A percentile compares a stretch with the other conserved stretches of the same genome.
phyloP scores from a whole-genome alignment of 768 basidiomycete genomes.

The Hericium rajendrae region DNA sequence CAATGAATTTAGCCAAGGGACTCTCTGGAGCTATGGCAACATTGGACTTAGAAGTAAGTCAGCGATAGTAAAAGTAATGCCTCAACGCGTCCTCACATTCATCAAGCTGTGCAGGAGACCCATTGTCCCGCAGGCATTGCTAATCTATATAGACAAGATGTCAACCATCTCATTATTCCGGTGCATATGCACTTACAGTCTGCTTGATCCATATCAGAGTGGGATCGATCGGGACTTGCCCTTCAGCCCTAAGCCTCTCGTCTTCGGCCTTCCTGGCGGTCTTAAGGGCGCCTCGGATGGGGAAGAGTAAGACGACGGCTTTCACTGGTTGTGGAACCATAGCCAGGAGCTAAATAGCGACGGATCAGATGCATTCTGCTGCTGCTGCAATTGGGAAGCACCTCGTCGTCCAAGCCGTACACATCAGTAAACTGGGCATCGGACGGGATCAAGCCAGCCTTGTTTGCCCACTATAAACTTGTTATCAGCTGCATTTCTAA shows the following conservation, averaged over 20 bases:
- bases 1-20: conserved; percentile 58
- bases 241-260: conserved; percentile 35
- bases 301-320: conserved; percentile 83
- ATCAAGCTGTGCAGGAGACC: conserved; percentile 38
- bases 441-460: neutral
- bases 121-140: conserved; percentile 24
- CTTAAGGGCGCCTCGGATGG: conserved; percentile 45
- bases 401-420: conserved; percentile 13
- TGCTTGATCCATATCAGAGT: conserved; percentile 85
- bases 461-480: neutral
- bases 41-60: conserved; percentile 33
- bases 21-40: conserved; percentile 47
- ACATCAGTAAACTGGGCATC: conserved; percentile 12
- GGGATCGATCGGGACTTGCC: conserved; percentile 41
- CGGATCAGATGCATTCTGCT: neutral
- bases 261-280: conserved; percentile 51
- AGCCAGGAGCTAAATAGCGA: conserved; percentile 44
- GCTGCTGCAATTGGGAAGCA: neutral
- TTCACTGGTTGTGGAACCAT: conserved; percentile 69
- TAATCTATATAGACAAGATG: conserved; percentile 16
- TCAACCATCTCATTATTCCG: neutral
- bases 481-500: conserved; percentile 22
- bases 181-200: conserved; percentile 40
- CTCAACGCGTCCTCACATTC: conserved; percentile 43
- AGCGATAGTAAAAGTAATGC: neutral